Evolutionary conservation across 1,284 basidiomycete genomes (phyloP).

Genomic region (Naganishia cerealis): DNA sequence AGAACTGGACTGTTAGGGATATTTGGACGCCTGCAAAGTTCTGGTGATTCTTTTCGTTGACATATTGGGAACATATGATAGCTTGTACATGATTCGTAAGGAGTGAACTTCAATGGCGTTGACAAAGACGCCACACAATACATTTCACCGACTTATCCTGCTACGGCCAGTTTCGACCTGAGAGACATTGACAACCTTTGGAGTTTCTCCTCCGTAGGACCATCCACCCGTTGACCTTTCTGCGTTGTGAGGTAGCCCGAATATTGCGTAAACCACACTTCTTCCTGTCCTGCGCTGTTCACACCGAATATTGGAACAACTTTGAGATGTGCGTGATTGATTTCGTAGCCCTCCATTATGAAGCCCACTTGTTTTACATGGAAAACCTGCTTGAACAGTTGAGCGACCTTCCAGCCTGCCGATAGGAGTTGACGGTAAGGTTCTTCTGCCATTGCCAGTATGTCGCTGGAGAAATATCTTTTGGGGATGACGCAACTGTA

Average conservation of each 20-base stretch:
- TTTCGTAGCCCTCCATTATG: slow-evolving; percentile 29
- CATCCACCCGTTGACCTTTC: slow-evolving; percentile 9
- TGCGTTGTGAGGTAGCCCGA: slow-evolving; percentile 19
- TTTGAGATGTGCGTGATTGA: slow-evolving; percentile 30
- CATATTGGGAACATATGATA: neutral
- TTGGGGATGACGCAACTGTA: slow-evolving; percentile 25
- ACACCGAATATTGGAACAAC: slow-evolving; percentile 14
- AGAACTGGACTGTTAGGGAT: slow-evolving; percentile 66
- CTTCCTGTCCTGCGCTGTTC: neutral
- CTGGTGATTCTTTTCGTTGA: slow-evolving; percentile 60
- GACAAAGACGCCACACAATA: neutral
- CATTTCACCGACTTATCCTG: neutral
- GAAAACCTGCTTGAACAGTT: slow-evolving; percentile 14
- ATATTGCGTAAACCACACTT: slow-evolving; percentile 18
- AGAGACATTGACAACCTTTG: slow-evolving; percentile 1
- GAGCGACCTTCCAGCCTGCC: slow-evolving; percentile 6
- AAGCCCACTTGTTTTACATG: slow-evolving; percentile 10
- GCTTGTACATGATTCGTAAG: neutral
- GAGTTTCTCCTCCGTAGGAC: neutral
- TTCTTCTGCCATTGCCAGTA: slow-evolving; percentile 23
- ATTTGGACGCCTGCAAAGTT: slow-evolving; percentile 90
- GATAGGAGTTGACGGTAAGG: slow-evolving; percentile 8
- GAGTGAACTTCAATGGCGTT: neutral
- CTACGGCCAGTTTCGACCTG: neutral
- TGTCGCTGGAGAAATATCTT: slow-evolving; percentile 25